Evolutionary conservation across 768 basidiomycete species (phyloP), one percentile per base, ranked within the genome.

Genomic region (Boletus sp.): DNA sequence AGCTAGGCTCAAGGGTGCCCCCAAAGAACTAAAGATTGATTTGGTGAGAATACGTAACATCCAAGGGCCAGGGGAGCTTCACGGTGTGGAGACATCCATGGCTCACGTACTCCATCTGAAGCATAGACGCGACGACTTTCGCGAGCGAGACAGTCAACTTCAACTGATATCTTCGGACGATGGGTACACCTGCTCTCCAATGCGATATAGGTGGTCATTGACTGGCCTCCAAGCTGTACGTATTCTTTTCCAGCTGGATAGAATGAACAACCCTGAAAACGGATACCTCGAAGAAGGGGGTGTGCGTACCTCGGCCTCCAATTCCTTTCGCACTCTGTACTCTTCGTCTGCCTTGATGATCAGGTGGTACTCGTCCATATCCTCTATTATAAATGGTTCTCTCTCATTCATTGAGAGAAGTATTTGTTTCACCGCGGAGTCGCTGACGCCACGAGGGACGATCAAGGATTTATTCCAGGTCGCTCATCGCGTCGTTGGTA

Each of bases 401-500:
- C 80, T 85, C 64, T 93, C 88, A 66, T 93, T 89, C 85, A 93
- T 83, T 33, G 83, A 75, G 48, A 92, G 75, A 34, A 93, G 76
- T 51, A 93, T 91, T 67, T 93, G 90, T 71, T 93, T 94, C 55
- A 94, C 92, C 1, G 90, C 91, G 2, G 90, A 83, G 68, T 94
- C 92, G 65, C 92, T 93, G 63, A 25, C 4, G 15, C 19, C 34
- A 25, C 29, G 40, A 21, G 13, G 17, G 29, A 55, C n/a, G n/a
- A 29, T 59, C 19, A 47, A 39, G 23, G 37, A 19, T 25, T n/a
- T 11, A 27, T 52, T 30, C 29, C 21, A 32, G 27, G 42, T 37
- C 30, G 27, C 19, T 8, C 30, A 19, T 40, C 30, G 23, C 4
- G 41, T 54, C 34, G 19, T 33, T 25, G 7, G 10, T 25, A 64